Base-by-base conservation (phyloP, 495 filamentous ascomycete genomes). In the Trichocladium uniseriatum region DNA sequence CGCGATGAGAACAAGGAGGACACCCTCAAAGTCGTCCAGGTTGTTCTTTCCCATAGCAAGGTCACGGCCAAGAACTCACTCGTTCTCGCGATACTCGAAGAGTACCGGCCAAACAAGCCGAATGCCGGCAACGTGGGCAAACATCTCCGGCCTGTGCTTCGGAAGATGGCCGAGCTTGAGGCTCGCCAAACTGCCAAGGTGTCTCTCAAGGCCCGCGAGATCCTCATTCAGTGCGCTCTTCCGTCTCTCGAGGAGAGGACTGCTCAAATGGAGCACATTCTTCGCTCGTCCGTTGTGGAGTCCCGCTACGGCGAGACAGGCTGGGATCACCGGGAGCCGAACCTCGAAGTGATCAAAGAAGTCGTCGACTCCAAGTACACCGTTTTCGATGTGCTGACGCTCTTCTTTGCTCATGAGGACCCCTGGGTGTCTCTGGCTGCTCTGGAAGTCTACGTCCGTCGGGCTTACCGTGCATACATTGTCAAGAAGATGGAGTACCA, bases 351-450 rank as follows among this genome's bases (percentile, higher is more conserved):
- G 58, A 79, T 98, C 65, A 92, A 94, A 71, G 92, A 98, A 65
- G 92, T 98, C 38, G 87, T 98, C 39, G 92, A 98, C 69, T 97
- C 92, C 29, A 92, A 92, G 72, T 96, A 89, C 70, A 97, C 90
- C 38, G 90, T 98, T 50, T 96, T 95, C 60, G 92, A 98, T 65
- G 92, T 98, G 6, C 68, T 98, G 48, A 84, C 91, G 8, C 79
- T 82, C 35, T 98, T 98, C 79, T 98, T 98, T 59, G 84, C 81
- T 36, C 87, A 98, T 64, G 76, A 84, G 43, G 92, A 98, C 62
- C 85, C 86, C 11, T 97, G 90, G 89, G 92, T 98, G 35, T 89
- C 89, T 1, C 71, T 95, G 48, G 92, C 92, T 43, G 87, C 94
- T 37, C 76, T 97, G 22, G 94, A 98, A 61, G 89, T 96, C 28